Percentiles rank a stretch among this genome's conserved stretches.
phyloP scores from a whole-genome alignment of 2,329 filamentous ascomycete genomes.

The Aspergillus brunneoviolaceus region DNA sequence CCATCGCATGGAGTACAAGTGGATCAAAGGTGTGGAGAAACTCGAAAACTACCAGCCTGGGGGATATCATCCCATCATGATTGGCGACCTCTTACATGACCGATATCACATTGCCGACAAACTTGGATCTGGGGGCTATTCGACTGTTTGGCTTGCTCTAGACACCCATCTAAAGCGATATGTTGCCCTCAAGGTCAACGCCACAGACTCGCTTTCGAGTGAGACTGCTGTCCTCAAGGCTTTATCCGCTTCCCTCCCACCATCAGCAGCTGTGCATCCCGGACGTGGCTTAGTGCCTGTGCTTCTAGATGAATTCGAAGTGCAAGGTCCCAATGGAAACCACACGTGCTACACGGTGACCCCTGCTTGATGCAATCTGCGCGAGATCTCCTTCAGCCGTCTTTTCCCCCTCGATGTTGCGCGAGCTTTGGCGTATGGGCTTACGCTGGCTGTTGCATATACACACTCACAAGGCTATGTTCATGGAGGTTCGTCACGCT shows the following conservation, averaged over 20 bases:
- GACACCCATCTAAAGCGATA: slow-evolving; percentile 28
- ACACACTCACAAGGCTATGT: slow-evolving; percentile 28
- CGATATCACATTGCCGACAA: slow-evolving; percentile 44
- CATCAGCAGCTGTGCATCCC: background rate
- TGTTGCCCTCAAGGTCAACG: slow-evolving; percentile 29
- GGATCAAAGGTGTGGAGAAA: slow-evolving; percentile 30
- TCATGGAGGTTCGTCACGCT: slow-evolving; percentile 22
- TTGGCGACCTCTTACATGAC: slow-evolving; percentile 31
- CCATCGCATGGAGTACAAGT: slow-evolving; percentile 25
- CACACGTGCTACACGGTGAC: slow-evolving; percentile 27
- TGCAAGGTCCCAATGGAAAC: slow-evolving; percentile 26
- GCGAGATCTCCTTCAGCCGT: slow-evolving; percentile 27
- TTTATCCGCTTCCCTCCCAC: background rate
- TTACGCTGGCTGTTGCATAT: slow-evolving; percentile 25
- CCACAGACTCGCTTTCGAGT: slow-evolving; percentile 13
- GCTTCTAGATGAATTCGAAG: slow-evolving; percentile 25
- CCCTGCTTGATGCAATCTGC: slow-evolving; percentile 26
- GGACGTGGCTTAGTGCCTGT: slow-evolving; percentile 7
- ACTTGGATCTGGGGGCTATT: slow-evolving; percentile 44
- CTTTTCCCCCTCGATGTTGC: slow-evolving; percentile 31
- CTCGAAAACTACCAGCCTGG: slow-evolving; percentile 34
- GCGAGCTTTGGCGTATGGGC: slow-evolving; percentile 21
- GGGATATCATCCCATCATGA: slow-evolving; percentile 37
- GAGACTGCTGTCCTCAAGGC: slow-evolving; percentile 19
- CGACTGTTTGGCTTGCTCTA: slow-evolving; percentile 44